Base-by-base conservation (phyloP, 805 yeast genomes). In the Zygotorulaspora florentina region DNA sequence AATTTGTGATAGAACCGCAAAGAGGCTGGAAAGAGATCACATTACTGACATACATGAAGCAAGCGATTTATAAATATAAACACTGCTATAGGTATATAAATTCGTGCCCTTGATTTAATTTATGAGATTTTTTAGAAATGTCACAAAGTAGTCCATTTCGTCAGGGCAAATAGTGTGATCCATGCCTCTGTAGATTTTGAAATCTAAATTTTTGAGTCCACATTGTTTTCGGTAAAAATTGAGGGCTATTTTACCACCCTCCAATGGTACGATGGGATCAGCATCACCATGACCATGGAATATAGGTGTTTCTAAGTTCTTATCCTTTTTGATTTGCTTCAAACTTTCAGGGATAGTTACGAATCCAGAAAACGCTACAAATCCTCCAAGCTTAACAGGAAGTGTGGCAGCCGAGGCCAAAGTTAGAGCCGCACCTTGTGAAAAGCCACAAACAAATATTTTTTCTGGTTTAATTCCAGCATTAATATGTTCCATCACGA, bases 371-470 rank as follows among this genome's bases (percentile, higher is more conserved):
- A 91, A 67, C 0, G 81, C 78, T 17, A 88, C 64, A 26, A 86
- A 73, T 1, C 96, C 98, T 8, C 86, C 98, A 16, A 90, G 70
- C 58, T 84, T 85, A 45, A 69, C 61, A 15, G 81, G 80, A 27
- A 74, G 62, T 9, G 75, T 64, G 0, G 82, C 70, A 17, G 79
- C 71, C 12, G 83, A 60, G 2, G 86, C 87, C 48, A 86, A 68
- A 1, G 93, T 69, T 9, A 91, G 50, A 1, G 95, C 89, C 40
- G 88, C 95, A 45, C 99, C 99, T 68, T 93, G 99, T 3, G 95
- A 84, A 62, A 93, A 93, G 0, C 99, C 99, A 29, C 98, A 98
- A 46, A 93, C 71, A n/a, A 93, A 70, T 39, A 93, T 85, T 43
- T 85, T 77, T 13, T 79, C 79, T 0, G 84, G 71, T 3, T 77